A percentile compares a stretch with the other conserved stretches of the same genome.
These are phyloP conservation scores for Prunus davidiana DNA, from an alignment of 306 rosid species.

Conservation along the genomic window DNA sequence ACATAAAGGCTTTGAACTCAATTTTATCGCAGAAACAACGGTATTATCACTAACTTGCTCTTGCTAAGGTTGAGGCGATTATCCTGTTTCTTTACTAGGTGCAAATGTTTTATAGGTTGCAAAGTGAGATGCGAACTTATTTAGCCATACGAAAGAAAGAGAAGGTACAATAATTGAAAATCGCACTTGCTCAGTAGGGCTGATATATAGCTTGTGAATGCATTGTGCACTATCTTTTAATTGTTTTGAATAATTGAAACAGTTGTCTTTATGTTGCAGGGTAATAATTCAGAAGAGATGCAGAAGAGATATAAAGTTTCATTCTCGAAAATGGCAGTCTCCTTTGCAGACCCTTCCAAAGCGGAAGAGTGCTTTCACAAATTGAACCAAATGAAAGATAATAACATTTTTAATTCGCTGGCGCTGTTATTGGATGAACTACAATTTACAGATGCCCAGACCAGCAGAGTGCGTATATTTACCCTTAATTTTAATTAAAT, in stretches of 20 bases:
- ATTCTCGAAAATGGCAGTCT: conserved; percentile 59
- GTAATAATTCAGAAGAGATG: conserved; percentile 58
- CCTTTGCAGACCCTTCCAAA: conserved; percentile 70
- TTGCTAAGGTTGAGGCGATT: conserved; percentile 4
- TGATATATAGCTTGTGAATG: background rate
- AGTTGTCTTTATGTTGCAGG: conserved; percentile 46
- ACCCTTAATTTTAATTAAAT: conserved; percentile 6
- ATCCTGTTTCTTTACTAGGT: conserved; percentile 22
- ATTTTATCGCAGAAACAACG: conserved; percentile 81
- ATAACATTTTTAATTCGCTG: conserved; percentile 56
- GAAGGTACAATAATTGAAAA: conserved; percentile 51
- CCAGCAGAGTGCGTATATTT: conserved; percentile 51
- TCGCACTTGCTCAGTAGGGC: background rate
- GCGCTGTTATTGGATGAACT: conserved; percentile 57
- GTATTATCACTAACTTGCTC: conserved; percentile 36
- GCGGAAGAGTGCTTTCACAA: conserved; percentile 69
- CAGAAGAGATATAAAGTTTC: conserved; percentile 43
- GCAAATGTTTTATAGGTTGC: conserved; percentile 61
- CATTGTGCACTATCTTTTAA: background rate
- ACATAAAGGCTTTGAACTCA: conserved; percentile 54
- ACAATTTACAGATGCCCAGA: conserved; percentile 33
- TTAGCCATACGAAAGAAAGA: conserved; percentile 49
- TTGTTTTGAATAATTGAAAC: conserved; percentile 15
- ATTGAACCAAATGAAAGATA: conserved; percentile 70
- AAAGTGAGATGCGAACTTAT: conserved; percentile 66